Evolutionary conservation across 176 grass and related monocot genomes (phyloP), one percentile per base, ranked within the genome.

Genomic region (Paspalum notatum): DNA sequence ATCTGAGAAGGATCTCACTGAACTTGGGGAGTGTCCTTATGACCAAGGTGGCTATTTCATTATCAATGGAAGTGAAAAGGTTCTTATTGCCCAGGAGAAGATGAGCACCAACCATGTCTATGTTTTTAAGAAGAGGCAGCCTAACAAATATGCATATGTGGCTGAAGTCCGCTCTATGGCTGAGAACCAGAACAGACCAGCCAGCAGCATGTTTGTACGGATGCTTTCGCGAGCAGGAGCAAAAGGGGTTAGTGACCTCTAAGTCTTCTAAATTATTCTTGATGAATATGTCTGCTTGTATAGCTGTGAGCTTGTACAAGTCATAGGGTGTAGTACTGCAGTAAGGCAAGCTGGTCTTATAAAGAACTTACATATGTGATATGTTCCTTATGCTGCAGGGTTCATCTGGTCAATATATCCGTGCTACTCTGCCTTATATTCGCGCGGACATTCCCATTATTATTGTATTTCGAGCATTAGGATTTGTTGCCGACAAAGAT

Each of bases 401-500:
- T 79, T 91, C 96, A 71, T 99, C 96, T 69, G 92, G 96, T 68
- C 96, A 99, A 81, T 99, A 95, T 80, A 99, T 99, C 73, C 92
- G 93, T 80, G 96, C 96, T 82, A 99, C 96, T 55, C 83, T 99
- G 55, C 96, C 96, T 47, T 99, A 99, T 86, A 99, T 99, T 62
- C 88, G 92, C 46, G 90, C 96, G 52, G 92, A 99, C 69, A 93
- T 99, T 60, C 96, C 96, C 45, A 99, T 99, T 84, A 95, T 99
- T 68, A 95, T 99, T 65, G 93, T 99, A 43, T 99, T 99, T 41
- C 82, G 96, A 71, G 96, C 96, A 86, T 83, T 99, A 79, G 96
- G 96, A 74, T 99, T 99, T 90, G 96, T 99, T 84, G 96, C 96
- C 41, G 96, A 99, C 78, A 99, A 99, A 91, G 96, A 99, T 90